Base-by-base conservation (phyloP, 768 basidiomycete genomes). In the Leccinum incarnatum region DNA sequence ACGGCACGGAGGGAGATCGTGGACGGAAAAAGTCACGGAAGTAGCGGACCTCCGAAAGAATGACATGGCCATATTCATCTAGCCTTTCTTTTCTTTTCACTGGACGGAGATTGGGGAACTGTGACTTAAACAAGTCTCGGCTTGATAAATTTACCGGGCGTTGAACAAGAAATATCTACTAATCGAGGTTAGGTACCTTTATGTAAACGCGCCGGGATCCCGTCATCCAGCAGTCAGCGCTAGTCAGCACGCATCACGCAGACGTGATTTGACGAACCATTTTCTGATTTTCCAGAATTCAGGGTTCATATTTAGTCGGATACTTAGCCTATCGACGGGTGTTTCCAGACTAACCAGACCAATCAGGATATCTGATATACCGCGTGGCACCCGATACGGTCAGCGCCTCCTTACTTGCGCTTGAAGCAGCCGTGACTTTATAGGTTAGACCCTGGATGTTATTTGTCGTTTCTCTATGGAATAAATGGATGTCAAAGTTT, bases 11-110 rank as follows among this genome's bases (percentile, higher is more conserved):
- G 14, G 64, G 46, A 14, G 57, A 53, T 51, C 54, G 53, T n/a
- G 56, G 32, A 23, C 27, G 50, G 19, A 72, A 72, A 59, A 72
- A 23, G 54, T 53, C 62, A 54, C 66, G 69, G 29, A 66, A 58
- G 51, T 64, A 47, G 61, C 37, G 10, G 29, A 8, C 25, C 42
- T 45, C n/a, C 42, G 10, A 19, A 10, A 42, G 42, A 17, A 45
- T 45, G 19, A 11, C 42, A 45, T 0, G 17, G 9, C 17, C 40
- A 40, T n/a, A n/a, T 45, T 45, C 42, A 19, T 45, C 42, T n/a
- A n/a, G 17, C 37, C 37, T 3, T 42, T 42, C 2, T 40, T 40
- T 19, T 5, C n/a, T 19, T 9, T 40, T 40, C 17, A 17, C 36
- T 37, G 36, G 37, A 40, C 37, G 17, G 40, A 40, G 8, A 40